Evolutionary conservation across 2,329 filamentous ascomycete species (phyloP), one percentile per base, ranked within the genome.

Genomic region (Ciborinia camelliae): DNA sequence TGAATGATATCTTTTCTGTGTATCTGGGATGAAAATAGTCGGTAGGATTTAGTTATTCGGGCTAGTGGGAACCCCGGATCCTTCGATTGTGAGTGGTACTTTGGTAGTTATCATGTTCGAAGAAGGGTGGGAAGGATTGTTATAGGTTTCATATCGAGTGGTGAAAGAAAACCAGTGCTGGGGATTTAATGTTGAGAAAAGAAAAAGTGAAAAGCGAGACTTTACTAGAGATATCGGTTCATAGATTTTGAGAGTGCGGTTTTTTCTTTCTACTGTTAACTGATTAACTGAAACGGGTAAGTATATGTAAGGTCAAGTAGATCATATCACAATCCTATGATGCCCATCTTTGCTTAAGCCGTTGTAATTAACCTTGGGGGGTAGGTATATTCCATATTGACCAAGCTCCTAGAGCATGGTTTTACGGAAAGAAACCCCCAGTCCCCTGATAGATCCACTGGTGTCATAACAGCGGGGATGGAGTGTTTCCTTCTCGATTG

Each of bases 281-380:
- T 37, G n/a, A 26, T 54, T 37, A n/a, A n/a, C n/a, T n/a, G n/a
- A 35, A 54, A 54, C 32, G 26, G 15, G 18, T 54, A n/a, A 23
- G 35, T 14, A 18, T 28, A n/a, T 54, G 39, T 23, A 54, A 39
- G 32, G 23, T 32, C 35, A 39, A 35, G 35, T 28, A 54, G 32
- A 54, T 23, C 14, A 18, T 54, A 39, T 54, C 32, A 54, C 26
- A 54, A 54, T 54, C 52, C 52, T 54, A 32, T 23, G 52, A 39
- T 39, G 14, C 52, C n/a, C 32, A 54, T 26, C 32, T 54, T 54
- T 26, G 52, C 32, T 37, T 54, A 32, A 54, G 32, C 52, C 32
- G 23, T 32, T 32, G 39, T 39, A 23, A 37, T 26, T 54, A 39
- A 39, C 35, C 52, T 54, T 54, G 52, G n/a, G 10, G 35, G 26